Conservation (phyloP, 257 asterid genomes). For the Solanum appendiculatum region DNA sequence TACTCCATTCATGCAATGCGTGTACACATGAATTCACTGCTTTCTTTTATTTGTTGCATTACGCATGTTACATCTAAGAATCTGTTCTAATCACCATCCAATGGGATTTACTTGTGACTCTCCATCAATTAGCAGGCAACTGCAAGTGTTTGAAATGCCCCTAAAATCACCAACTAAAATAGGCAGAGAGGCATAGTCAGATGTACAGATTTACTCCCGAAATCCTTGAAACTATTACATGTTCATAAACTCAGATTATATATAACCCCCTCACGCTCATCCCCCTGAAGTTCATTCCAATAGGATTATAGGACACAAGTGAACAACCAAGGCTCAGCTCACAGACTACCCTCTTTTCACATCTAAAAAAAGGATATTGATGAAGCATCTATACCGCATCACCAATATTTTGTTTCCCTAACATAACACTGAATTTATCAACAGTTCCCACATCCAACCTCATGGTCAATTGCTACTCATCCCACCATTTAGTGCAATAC, state of each 20-base stretch:
- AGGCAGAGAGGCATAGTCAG: neutral
- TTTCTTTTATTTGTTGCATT: neutral
- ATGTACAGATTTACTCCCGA: neutral
- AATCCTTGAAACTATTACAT: neutral
- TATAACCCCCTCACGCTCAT: neutral
- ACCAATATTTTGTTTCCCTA: neutral
- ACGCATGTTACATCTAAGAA: neutral
- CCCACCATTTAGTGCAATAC: neutral
- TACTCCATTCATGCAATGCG: neutral
- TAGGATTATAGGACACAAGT: neutral
- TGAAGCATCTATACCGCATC: neutral
- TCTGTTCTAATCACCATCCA: neutral
- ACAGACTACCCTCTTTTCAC: neutral
- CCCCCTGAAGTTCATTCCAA: neutral
- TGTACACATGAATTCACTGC: neutral
- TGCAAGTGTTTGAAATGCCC: neutral
- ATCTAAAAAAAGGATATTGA: neutral
- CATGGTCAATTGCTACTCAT: neutral
- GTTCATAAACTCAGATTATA: neutral
- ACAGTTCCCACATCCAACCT: neutral
- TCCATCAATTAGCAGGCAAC: neutral
- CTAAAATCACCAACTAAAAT: neutral
- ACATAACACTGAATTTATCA: neutral
- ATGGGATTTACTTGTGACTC: neutral
- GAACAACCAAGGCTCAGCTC: neutral